Conservation (phyloP, 208 protist species). For the Acanthamoeba triangularis region DNA sequence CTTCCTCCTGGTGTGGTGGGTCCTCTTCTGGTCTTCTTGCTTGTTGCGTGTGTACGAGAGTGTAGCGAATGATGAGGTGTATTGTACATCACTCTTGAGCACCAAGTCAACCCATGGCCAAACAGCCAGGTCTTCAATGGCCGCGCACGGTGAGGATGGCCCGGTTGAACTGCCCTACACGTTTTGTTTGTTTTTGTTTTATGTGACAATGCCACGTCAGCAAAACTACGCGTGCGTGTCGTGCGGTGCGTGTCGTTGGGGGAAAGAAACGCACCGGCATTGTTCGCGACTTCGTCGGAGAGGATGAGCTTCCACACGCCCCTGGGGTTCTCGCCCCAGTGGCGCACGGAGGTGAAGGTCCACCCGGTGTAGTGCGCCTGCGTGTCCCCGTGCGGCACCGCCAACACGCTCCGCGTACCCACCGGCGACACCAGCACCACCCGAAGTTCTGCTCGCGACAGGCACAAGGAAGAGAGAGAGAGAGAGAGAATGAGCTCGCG, state of each 20-base stretch:
- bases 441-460: neutral
- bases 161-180: neutral
- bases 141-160: constrained; percentile 31
- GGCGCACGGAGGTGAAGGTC: constrained; percentile 49
- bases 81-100: too few relatives aligned
- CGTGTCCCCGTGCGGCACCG: neutral
- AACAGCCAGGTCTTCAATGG: neutral
- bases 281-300: neutral
- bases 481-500: too few relatives aligned
- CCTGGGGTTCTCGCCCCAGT: constrained; percentile 52
- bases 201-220: neutral
- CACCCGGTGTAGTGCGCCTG: constrained; percentile 3
- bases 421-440: constrained; percentile 34
- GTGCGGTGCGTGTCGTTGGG: neutral
- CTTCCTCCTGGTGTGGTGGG: too few relatives aligned
- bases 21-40: too few relatives aligned
- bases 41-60: too few relatives aligned
- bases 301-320: constrained; percentile 22
- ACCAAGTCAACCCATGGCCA: too few relatives aligned
- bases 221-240: neutral
- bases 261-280: neutral
- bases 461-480: neutral
- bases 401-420: constrained; percentile 23
- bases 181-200: neutral
- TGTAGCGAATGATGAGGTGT: too few relatives aligned